Evolutionary conservation across 768 basidiomycete species (phyloP), one percentile per base, ranked within the genome.

Genomic region (Trametes coccinea): DNA sequence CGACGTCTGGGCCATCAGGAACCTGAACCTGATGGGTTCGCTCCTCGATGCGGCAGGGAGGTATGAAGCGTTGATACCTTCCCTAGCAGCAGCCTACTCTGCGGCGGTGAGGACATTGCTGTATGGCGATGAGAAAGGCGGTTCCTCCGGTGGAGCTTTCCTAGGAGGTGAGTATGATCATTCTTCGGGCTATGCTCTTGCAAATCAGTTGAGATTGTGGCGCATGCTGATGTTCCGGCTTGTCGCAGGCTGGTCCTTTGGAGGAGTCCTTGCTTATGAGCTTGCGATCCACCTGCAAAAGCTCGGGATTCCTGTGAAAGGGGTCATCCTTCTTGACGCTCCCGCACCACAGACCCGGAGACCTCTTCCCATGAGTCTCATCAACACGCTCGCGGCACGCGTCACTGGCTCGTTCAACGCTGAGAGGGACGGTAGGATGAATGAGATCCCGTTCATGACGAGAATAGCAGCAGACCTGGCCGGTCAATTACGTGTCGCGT

Each of bases 191-290:
- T 44, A 22, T 22, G 22, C 22, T 22, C 22, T 22, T 22, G 22
- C 22, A 22, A 22, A 22, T 22, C 22, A 22, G 22, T 22, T 22
- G 22, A 22, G 22, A 22, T 1, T 22, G 22, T 22, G 22, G 22
- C 22, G 22, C 22, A 22, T 22, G 22, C 22, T 22, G 22, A 22
- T 22, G 22, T 22, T 22, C 22, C 22, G 22, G 22, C 22, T 22
- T 22, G 27, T 49, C 43, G 33, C 56, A 90, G 89, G 89, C 0
- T 92, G 89, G 89, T 92, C 89, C 2, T 88, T 92, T 63, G 89
- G 89, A 11, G 89, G 89, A 2, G 84, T 89, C 4, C 82, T 84
- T 0, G 87, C 89, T 0, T 90, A 84, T 66, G 89, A 90, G 66
- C 73, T 83, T 2, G 82, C 85, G 16, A 79, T 78, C 0, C 80